Base-by-base conservation (phyloP, 768 basidiomycete species). In the Hericium coralloides region DNA sequence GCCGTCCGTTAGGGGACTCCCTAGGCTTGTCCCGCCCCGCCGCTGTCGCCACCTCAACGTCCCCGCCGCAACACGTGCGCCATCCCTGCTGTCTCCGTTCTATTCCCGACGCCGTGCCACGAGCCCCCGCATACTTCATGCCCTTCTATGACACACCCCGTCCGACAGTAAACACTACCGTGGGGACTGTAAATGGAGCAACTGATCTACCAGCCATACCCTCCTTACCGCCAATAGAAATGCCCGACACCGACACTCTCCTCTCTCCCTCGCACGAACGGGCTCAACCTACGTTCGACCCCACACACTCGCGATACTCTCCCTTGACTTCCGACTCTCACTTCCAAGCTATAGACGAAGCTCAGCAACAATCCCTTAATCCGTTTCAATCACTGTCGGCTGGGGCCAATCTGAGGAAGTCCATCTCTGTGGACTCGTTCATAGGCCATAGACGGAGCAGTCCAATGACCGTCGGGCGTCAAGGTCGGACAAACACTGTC, bases 351-450 rank as follows among this genome's bases (percentile, higher is more conserved):
- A 67, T 39, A 59, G 59, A 59, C 25, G 66, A 68, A 26, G 60
- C 64, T 50, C 55, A 63, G 55, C 65, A 66, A 48, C 57, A 64
- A 20, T 58, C 63, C 6, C 53, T 49, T 37, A 49, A 52, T 25
- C 58, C 58, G 36, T 56, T 58, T 37, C 65, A 70, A 38, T 66
- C 71, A 55, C 67, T 70, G 55, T 58, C 64, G 47, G 69, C 73
- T 20, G 64, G 74, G 20, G 71, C 74, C 74, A 25, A 70, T 73
- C 78, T 90, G 55, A 79, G 86, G 64, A 89, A 89, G 72, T 85
- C 87, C 26, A 70, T 86, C 58, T 90, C 89, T 20, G 87, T 84
- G 58, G 89, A 90, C 69, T 90, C 89, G 10, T 85, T 90, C 68
- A 77, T 80, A 51, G 73, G 72, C 38, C 61, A 58, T 31, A 26